Evolutionary conservation across 371 early-diverging fungal genomes (phyloP).

Genomic region (Apophysomyces trapeziformis): DNA sequence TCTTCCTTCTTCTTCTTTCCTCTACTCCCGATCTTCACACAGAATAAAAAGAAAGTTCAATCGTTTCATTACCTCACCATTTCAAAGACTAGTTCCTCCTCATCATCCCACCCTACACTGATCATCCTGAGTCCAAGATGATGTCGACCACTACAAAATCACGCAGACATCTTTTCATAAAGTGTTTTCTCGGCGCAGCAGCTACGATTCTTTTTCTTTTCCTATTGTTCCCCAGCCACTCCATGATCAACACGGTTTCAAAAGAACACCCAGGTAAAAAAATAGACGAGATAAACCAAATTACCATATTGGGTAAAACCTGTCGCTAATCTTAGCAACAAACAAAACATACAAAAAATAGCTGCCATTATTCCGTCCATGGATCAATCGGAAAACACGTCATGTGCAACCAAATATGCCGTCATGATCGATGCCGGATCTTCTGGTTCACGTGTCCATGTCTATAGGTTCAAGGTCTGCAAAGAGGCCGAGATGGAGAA

Average conservation of each 20-base stretch:
- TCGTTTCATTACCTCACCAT: not conserved
- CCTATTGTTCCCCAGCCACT: constrained; percentile 17
- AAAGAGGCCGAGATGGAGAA: constrained; percentile 70
- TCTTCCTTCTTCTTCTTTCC: not conserved
- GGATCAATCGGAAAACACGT: constrained; percentile 21
- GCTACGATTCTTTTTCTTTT: constrained; percentile 26
- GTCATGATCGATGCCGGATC: constrained; percentile 96
- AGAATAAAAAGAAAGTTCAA: not conserved
- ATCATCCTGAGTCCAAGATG: constrained; percentile 11
- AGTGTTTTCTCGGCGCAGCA: constrained; percentile 14
- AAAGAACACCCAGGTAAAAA: constrained; percentile 8
- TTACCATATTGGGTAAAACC: not conserved
- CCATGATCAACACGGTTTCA: not conserved
- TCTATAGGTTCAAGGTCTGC: constrained; percentile 91
- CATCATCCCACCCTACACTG: no score
- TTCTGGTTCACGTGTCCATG: constrained; percentile 96
- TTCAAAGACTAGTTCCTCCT: no score
- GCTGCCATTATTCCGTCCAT: constrained; percentile 3
- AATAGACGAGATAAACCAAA: not conserved
- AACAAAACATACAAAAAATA: not conserved
- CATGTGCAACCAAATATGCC: constrained; percentile 69
- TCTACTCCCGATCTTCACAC: not conserved
- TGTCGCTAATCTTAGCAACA: constrained; percentile 6
- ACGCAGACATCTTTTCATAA: constrained; percentile 24
- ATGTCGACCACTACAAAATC: constrained; percentile 23